Evolutionary conservation across 2,329 filamentous ascomycete species (phyloP).

Genomic region (Cercospora sesami): DNA sequence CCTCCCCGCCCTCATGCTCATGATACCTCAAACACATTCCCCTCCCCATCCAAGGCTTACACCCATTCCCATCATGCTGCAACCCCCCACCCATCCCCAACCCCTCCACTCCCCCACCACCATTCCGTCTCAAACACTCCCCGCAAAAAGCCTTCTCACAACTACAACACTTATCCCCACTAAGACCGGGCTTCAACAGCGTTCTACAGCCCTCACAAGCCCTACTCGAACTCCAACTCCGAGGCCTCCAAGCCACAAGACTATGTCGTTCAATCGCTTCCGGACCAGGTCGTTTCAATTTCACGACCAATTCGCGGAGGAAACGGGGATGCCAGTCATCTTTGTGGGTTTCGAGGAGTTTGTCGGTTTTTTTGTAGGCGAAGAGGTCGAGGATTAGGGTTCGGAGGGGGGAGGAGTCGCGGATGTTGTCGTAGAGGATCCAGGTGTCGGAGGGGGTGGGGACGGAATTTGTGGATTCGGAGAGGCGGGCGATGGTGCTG

Average conservation of each 20-base stretch:
- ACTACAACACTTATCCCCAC: slow-evolving; percentile 42
- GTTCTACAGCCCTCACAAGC: slow-evolving; percentile 44
- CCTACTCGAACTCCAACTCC: slow-evolving; percentile 35
- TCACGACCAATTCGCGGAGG: slow-evolving; percentile 49
- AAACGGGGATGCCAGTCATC: slow-evolving; percentile 53
- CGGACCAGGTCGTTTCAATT: slow-evolving; percentile 48
- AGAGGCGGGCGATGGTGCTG: slow-evolving; percentile 46
- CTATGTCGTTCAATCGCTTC: slow-evolving; percentile 46
- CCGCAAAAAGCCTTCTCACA: slow-evolving; percentile 48
- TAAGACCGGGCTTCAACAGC: slow-evolving; percentile 43
- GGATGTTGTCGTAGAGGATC: slow-evolving; percentile 49
- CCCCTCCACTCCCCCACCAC: slow-evolving; percentile 28
- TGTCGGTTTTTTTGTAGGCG: slow-evolving; percentile 55
- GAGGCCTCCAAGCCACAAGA: slow-evolving; percentile 44
- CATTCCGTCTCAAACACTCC: slow-evolving; percentile 41
- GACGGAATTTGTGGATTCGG: slow-evolving; percentile 52
- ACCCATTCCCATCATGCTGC: slow-evolving; percentile 39
- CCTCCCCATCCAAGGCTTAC: slow-evolving; percentile 43
- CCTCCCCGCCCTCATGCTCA: slow-evolving; percentile 39
- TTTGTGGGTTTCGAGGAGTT: slow-evolving; percentile 47
- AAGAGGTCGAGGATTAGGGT: slow-evolving; percentile 52
- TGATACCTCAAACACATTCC: slow-evolving; percentile 41
- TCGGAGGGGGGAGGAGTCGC: slow-evolving; percentile 43
- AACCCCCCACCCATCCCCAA: slow-evolving; percentile 23
- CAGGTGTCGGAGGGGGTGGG: slow-evolving; percentile 52